A percentile compares a stretch with the other conserved stretches of the same genome.
These are phyloP conservation scores for Leishmania guyanensis DNA, from an alignment of 208 protist genomes.

Conservation along the genomic window DNA sequence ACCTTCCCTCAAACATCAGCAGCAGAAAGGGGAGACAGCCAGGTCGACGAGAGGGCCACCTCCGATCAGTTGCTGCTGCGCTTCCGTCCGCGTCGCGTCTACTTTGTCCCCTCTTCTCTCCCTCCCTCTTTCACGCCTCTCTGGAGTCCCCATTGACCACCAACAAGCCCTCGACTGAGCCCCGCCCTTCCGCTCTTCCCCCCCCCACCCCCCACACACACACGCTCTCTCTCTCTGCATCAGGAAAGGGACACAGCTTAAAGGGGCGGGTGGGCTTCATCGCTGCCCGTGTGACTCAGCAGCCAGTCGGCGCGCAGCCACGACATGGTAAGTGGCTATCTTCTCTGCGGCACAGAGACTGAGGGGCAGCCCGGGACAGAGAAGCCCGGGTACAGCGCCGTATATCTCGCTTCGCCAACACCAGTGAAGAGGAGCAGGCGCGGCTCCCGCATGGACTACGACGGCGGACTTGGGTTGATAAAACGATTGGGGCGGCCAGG, in stretches of 20 bases:
- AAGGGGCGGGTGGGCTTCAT: constrained; percentile 59
- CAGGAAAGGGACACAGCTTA: not conserved
- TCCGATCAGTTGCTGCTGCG: not conserved
- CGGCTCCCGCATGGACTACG: constrained; percentile 35
- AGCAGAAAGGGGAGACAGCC: not conserved
- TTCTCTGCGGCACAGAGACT: constrained; percentile 35
- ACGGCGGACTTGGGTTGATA: constrained; percentile 39
- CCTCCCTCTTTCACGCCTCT: constrained; percentile 1
- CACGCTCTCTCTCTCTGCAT: not conserved
- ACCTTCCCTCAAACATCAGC: not conserved
- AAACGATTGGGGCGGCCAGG: constrained; percentile 24
- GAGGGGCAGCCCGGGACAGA: constrained; percentile 38
- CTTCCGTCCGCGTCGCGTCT: not conserved
- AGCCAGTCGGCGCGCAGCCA: constrained; percentile 32
- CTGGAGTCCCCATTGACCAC: not conserved
- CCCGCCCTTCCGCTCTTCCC: not conserved
- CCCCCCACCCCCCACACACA: not conserved
- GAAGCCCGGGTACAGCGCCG: constrained; percentile 29
- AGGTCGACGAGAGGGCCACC: not conserved
- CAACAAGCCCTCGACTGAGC: not conserved
- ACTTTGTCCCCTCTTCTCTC: not conserved
- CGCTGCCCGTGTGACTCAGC: constrained; percentile 46
- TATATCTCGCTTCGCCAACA: constrained; percentile 47
- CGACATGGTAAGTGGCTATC: constrained; percentile 38
- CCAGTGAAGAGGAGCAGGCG: constrained; percentile 40